Evolutionary conservation across 2,329 filamentous ascomycete species (phyloP).

Genomic region (Fusarium goolgardi): DNA sequence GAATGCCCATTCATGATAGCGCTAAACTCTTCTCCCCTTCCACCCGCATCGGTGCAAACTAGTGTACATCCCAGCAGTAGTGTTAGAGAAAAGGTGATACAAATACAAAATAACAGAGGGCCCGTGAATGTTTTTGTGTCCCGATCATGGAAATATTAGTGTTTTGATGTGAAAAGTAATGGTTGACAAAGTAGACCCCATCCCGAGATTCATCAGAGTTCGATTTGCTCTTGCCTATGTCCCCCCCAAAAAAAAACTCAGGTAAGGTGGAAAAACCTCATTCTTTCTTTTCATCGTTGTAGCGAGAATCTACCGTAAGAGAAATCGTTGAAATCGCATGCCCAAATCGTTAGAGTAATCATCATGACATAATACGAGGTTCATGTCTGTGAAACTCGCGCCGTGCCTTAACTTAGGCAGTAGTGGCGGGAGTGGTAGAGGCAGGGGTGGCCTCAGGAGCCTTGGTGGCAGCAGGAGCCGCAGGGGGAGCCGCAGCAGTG

Average conservation of each 20-base stretch:
- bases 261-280: slow-evolving; percentile 43
- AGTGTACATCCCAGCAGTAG: slow-evolving; percentile 54
- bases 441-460: slow-evolving; percentile 45
- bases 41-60: slow-evolving; percentile 50
- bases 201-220: slow-evolving; percentile 46
- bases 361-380: slow-evolving; percentile 44
- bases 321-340: slow-evolving; percentile 55
- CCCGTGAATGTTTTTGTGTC: slow-evolving; percentile 45
- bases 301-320: slow-evolving; percentile 54
- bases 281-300: slow-evolving; percentile 47
- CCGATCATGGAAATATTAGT: slow-evolving; percentile 49
- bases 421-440: slow-evolving; percentile 43
- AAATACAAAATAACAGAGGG: slow-evolving; percentile 51
- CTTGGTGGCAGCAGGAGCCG: slow-evolving; percentile 38
- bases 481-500: slow-evolving; percentile 37
- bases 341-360: slow-evolving; percentile 55
- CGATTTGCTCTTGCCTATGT: slow-evolving; percentile 46
- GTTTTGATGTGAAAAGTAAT: slow-evolving; percentile 48
- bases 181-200: slow-evolving; percentile 46
- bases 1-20: slow-evolving; percentile 51
- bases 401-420: slow-evolving; percentile 49
- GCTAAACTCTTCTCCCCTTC: slow-evolving; percentile 51
- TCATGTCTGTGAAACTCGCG: slow-evolving; percentile 45
- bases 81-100: slow-evolving; percentile 51
- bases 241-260: slow-evolving; percentile 42